Evolutionary conservation across 495 filamentous ascomycete genomes (phyloP).

Genomic region (Amphirosellinia nigrospora): DNA sequence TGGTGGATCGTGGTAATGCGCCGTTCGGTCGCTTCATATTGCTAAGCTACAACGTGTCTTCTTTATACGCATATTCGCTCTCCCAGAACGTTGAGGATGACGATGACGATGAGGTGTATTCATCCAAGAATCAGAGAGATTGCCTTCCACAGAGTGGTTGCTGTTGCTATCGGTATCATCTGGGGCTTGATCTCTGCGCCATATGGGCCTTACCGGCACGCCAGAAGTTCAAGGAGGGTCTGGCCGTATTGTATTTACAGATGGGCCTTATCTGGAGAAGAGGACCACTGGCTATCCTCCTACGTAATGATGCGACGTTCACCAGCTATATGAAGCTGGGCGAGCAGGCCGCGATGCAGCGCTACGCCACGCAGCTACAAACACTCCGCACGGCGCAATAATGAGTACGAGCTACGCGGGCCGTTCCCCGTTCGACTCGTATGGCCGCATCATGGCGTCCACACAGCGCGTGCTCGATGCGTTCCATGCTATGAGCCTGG

Average conservation of each 20-base stretch:
- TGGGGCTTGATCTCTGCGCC: conserved; percentile 86
- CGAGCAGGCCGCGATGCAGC: conserved; percentile 73
- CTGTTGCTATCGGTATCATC: conserved; percentile 83
- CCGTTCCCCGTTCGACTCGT: conserved; percentile 77
- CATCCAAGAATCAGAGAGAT: conserved; percentile 87
- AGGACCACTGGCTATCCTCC: conserved; percentile 82
- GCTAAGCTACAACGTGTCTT: conserved; percentile 96
- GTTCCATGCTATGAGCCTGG: conserved; percentile 93
- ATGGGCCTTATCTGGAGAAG: conserved; percentile 97
- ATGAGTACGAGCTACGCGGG: conserved; percentile 83
- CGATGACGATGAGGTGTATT: conserved; percentile 80
- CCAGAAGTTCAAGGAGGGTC: conserved; percentile 81
- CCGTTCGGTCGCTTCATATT: conserved; percentile 92
- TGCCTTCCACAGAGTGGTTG: conserved; percentile 84
- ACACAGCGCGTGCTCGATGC: conserved; percentile 86
- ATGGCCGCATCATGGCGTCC: conserved; percentile 73
- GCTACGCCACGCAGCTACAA: conserved; percentile 67
- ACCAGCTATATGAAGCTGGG: conserved; percentile 79
- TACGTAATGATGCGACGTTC: conserved; percentile 54
- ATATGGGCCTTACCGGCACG: conserved; percentile 95
- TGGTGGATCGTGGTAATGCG: conserved; percentile 80
- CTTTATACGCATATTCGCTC: conserved; percentile 91
- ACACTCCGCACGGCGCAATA: conserved; percentile 67
- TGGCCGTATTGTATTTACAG: conserved; percentile 85
- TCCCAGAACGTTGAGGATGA: conserved; percentile 79